Evolutionary conservation across 129 eudicot species (phyloP).

Genomic region (Apium graveolens): DNA sequence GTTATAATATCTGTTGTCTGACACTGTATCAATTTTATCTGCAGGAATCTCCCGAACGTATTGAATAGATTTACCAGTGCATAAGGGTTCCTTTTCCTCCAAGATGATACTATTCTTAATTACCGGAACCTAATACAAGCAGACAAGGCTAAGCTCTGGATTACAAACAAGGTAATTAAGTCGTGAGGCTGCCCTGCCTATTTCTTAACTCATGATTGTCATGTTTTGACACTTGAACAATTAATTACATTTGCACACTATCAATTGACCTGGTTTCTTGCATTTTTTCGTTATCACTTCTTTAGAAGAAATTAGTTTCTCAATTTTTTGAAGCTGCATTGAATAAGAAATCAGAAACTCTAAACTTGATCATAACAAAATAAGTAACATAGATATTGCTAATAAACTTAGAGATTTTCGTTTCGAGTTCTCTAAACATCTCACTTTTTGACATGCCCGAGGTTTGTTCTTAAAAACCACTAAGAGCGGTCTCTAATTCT

Average conservation of each 20-base stretch:
- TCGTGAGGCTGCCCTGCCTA: too few relatives aligned
- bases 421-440: not conserved
- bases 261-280: not conserved
- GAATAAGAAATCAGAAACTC: not conserved
- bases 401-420: too few relatives aligned
- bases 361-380: not conserved
- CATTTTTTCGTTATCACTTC: not conserved
- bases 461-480: not conserved
- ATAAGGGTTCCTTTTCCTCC: constrained; percentile 89
- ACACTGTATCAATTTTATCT: constrained; percentile 8
- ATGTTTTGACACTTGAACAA: too few relatives aligned
- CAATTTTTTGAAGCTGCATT: not conserved
- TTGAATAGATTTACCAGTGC: constrained; percentile 79
- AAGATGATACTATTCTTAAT: constrained; percentile 84
- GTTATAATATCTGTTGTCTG: constrained; percentile 11
- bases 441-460: not conserved
- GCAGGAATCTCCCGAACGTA: constrained; percentile 69
- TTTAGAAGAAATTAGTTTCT: not conserved
- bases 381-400: not conserved
- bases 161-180: too few relatives aligned
- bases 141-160: constrained; percentile 90
- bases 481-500: not conserved
- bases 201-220: too few relatives aligned
- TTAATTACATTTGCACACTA: not conserved
- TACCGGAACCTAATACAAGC: constrained; percentile 97